Evolutionary conservation across 2,329 filamentous ascomycete species (phyloP).

Genomic region (Mollisiaceae sp.): DNA sequence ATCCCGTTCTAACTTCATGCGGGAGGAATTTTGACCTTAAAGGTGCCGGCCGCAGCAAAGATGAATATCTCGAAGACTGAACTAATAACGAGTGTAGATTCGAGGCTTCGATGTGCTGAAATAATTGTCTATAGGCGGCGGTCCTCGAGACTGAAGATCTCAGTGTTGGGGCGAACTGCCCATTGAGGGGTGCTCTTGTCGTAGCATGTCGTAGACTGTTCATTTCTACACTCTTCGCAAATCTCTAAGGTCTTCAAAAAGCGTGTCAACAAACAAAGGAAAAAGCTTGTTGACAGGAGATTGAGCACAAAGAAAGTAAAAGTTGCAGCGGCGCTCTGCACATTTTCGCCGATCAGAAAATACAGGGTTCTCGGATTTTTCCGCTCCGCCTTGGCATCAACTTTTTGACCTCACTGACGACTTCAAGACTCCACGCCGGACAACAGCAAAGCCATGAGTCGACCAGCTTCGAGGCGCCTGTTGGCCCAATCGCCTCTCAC

Average conservation of each 20-base stretch:
- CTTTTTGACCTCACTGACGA: slow-evolving; percentile 28
- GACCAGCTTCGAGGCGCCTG: slow-evolving; percentile 37
- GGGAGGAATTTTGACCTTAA: slow-evolving; percentile 47
- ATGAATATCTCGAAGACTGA: slow-evolving; percentile 43
- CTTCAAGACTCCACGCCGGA: slow-evolving; percentile 8
- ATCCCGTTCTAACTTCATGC: slow-evolving; percentile 34
- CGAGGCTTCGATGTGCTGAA: slow-evolving; percentile 42
- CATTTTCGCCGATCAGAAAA: slow-evolving; percentile 36
- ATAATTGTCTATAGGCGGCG: slow-evolving; percentile 42
- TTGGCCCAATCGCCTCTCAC: slow-evolving; percentile 37
- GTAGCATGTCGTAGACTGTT: slow-evolving; percentile 39
- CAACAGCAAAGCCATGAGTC: slow-evolving; percentile 38
- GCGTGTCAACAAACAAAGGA: slow-evolving; percentile 20
- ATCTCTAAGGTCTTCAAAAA: slow-evolving; percentile 18
- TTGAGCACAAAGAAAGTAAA: slow-evolving; percentile 23
- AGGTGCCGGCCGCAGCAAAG: slow-evolving; percentile 46
- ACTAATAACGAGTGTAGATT: slow-evolving; percentile 34
- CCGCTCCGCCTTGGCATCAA: slow-evolving; percentile 34
- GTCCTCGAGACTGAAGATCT: slow-evolving; percentile 40
- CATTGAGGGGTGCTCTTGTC: slow-evolving; percentile 36
- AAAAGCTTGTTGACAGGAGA: slow-evolving; percentile 19
- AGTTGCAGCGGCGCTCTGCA: slow-evolving; percentile 27
- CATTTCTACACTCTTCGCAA: slow-evolving; percentile 33
- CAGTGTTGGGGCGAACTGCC: slow-evolving; percentile 39
- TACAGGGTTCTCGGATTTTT: slow-evolving; percentile 24